Evolutionary conservation across 2,329 filamentous ascomycete genomes (phyloP), one percentile per base, ranked within the genome.

Genomic region (Nemania bipapillata): DNA sequence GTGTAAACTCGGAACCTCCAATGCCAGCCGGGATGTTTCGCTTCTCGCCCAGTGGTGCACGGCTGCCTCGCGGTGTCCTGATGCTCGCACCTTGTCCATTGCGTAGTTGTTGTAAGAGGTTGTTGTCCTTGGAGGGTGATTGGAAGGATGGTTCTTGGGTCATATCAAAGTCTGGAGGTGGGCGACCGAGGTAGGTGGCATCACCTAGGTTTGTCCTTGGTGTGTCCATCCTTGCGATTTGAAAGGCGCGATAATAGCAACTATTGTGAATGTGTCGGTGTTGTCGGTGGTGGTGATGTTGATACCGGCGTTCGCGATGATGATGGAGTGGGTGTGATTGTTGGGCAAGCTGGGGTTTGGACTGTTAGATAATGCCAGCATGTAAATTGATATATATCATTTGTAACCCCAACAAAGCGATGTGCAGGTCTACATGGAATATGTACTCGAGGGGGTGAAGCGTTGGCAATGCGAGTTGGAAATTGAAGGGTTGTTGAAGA

Each of bases 111-210:
- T 91, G 89, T 55, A 96, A 83, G 26, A 97, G 82, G 74, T 96
- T 92, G 75, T 90, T 89, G 77, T 90, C 89, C 80, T 92, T 94
- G 30, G 86, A 87, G 26, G 92, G 94, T 32, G 92, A 94, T 65
- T 90, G 89, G 74, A 97, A 97, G 0, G 95, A 96, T 65, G 92
- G 90, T 78, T 96, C 93, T 75, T 94, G 91, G 60, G 93, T 96
- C 74, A 95, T 90, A 75, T 96, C 93, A 77, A 96, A 89, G 77
- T 93, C 90, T 74, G 89, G 84, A 15, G 76, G 83, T 81, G 87
- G 81, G 81, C 89, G 84, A 80, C 82, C 89, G 70, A 96, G 85
- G 80, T 91, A 95, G 73, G 94, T 97, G 81, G 89, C 90, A 86
- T 97, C 93, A 77, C 91, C 93, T 73, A 90, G 81, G 77, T 94